phyloP scores from a whole-genome alignment of 2,329 filamentous ascomycete genomes.

The Madurella mycetomatis region DNA sequence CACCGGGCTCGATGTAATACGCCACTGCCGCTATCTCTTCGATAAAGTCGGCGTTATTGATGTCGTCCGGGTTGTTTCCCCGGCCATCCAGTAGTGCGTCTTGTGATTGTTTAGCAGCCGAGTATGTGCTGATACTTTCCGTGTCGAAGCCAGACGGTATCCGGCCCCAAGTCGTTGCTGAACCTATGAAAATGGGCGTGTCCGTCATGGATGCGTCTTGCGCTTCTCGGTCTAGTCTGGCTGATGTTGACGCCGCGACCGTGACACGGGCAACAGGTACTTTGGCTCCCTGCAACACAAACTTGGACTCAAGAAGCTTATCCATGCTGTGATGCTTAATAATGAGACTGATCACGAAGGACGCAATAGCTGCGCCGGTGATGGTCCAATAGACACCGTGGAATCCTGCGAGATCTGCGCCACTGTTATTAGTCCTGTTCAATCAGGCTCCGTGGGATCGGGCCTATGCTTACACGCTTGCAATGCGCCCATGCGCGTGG shows the following conservation, averaged over 20 bases:
- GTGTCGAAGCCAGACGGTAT: slow-evolving; percentile 4
- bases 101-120: background rate
- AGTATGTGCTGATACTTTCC: slow-evolving; percentile 7
- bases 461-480: slow-evolving; percentile 22
- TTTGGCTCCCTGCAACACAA: slow-evolving; percentile 20
- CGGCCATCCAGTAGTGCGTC: background rate
- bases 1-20: slow-evolving; percentile 20
- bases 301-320: slow-evolving; percentile 24
- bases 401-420: slow-evolving; percentile 23
- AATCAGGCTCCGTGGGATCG: background rate
- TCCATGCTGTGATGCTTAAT: slow-evolving; percentile 27
- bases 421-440: background rate
- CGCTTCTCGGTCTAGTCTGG: background rate
- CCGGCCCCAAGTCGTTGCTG: background rate
- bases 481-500: slow-evolving; percentile 21
- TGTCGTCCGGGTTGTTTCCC: background rate
- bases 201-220: background rate
- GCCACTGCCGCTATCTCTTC: slow-evolving; percentile 6
- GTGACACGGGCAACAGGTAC: background rate
- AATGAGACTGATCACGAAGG: slow-evolving; percentile 20
- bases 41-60: background rate
- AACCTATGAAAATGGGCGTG: background rate
- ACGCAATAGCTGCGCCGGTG: slow-evolving; percentile 18
- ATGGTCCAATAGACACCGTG: slow-evolving; percentile 28
- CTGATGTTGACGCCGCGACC: background rate